Evolutionary conservation across 208 protist species (phyloP), one percentile per base, ranked within the genome.

Genomic region (Trypanosomatidae sp.): DNA sequence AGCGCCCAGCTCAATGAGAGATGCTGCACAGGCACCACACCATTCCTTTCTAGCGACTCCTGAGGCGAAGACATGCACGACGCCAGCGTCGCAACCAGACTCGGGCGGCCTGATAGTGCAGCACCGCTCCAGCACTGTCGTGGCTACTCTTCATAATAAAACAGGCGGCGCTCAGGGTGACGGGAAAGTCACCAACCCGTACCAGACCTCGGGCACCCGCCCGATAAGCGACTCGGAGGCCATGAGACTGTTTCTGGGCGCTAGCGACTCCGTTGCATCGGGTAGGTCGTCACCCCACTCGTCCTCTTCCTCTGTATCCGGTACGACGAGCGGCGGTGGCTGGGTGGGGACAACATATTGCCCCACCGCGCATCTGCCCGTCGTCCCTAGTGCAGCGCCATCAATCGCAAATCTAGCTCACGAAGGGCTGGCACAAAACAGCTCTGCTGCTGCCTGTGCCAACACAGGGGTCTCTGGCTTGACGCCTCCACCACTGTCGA

Each of bases 161-260:
- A 28, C n/a, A 13, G 2, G 25, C 25, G 36, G 3, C 25, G 15
- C 28, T 4, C 43, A 68, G 33, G 47, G 10, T 22, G 39, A 33
- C 52, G 41, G 64, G 15, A 65, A 28, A 44, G n/a, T 1, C 33
- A 39, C 59, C 9, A 10, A 19, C 30, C 28, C 25, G 12, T 36
- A 19, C 22, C 25, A 66, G 6, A 52, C 55, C 0, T 49, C 41
- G 28, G 15, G 41, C 15, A 15, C 8, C 4, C 70, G 50, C 25
- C 25, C 46, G 8, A 41, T 73, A 56, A 76, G 36, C 6, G 76
- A 80, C 17, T 70, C 76, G 17, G 76, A 80, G 56, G 66, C 70
- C 0, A 80, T 80, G 70, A 49, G 56, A 39, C 56, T 71, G 2
- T 80, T 80, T 39, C 65, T 80, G 9, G 76, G 76, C 47, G 64